Evolutionary conservation across 495 filamentous ascomycete genomes (phyloP), one percentile per base, ranked within the genome.

Genomic region (Penicillium lividum): DNA sequence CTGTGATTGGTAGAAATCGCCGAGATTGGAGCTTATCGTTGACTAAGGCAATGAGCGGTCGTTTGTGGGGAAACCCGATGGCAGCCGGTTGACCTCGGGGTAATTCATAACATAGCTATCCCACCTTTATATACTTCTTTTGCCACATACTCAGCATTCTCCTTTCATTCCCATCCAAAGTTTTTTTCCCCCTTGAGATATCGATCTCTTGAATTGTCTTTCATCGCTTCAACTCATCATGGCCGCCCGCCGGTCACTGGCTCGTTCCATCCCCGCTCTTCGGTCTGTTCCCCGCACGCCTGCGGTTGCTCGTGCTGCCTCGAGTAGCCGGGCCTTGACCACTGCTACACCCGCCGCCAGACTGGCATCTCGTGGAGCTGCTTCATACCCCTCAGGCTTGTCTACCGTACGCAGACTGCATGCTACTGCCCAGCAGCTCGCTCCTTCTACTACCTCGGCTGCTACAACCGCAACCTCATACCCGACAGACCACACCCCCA

Each of bases 401-500:
- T 66, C 69, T 34, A 68, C 73, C 10, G 60, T 63, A 7, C 72
- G 73, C 16, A 63, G 68, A 40, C 71, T 89, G 64, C 84, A 89
- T 60, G 83, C 83, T 54, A 86, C 85, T 27, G 81, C 85, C 16
- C 79, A 80, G 58, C 83, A 86, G 46, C 75, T 88, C 13, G 73
- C 60, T 56, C 73, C 83, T 29, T 73, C 85, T 56, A 80, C 82
- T 16, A 77, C 81, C 25, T 75, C 80, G 50, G 77, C 77, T 58
- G 79, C 82, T 52, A 82, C 80, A 38, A 86, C 85, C 31, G 83
- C 89, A 5, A 83, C 84, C 33, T 82, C 79, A 65, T 97, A 90
- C 72, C 90, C 90, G 15, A 90, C 82, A n/a, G 85, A 79, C 57
- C 95, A 99, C 77, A 84, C 91, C 53, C 86, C 82, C 69, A 91